A percentile compares a stretch with the other conserved stretches of the same genome.
Evolutionary conservation across 1,284 basidiomycete species (phyloP).

Genomic region (Blastosporella zonata): DNA sequence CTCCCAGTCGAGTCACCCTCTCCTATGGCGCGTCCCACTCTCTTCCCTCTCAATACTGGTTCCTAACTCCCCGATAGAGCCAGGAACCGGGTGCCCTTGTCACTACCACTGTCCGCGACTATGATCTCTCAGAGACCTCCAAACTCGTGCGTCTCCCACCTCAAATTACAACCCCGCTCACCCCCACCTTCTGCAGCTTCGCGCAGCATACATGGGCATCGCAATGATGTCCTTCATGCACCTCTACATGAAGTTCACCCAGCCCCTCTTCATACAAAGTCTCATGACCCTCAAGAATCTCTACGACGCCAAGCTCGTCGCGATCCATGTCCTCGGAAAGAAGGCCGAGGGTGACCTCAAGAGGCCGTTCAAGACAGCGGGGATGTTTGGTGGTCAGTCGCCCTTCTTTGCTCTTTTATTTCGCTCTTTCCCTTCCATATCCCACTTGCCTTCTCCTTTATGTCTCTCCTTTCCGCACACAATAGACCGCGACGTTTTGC

Average conservation of each 20-base stretch:
- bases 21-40: slow-evolving; percentile 51
- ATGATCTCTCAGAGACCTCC: slow-evolving; percentile 85
- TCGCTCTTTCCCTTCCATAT: background rate
- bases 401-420: background rate
- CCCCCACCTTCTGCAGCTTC: slow-evolving; percentile 42
- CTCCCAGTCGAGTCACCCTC: slow-evolving; percentile 54
- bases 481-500: too few species aligned
- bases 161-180: background rate
- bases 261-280: slow-evolving; percentile 88
- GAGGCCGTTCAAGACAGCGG: slow-evolving; percentile 84
- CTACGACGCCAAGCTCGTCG: slow-evolving; percentile 81
- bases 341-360: slow-evolving; percentile 84
- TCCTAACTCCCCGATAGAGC: slow-evolving; percentile 35
- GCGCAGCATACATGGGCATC: slow-evolving; percentile 74
- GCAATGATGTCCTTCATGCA: slow-evolving; percentile 92
- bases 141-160: slow-evolving; percentile 65
- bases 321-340: slow-evolving; percentile 76
- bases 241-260: slow-evolving; percentile 85
- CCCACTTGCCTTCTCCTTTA: background rate
- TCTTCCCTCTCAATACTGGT: background rate
- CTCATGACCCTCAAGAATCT: slow-evolving; percentile 88
- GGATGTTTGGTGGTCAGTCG: slow-evolving; percentile 67
- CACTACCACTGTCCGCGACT: slow-evolving; percentile 92
- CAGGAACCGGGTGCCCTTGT: slow-evolving; percentile 78
- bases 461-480: background rate